Percentiles rank a stretch among this genome's conserved stretches.
Evolutionary conservation across 2,329 filamentous ascomycete species (phyloP).

Genomic region (Helicocarpus griseus): DNA sequence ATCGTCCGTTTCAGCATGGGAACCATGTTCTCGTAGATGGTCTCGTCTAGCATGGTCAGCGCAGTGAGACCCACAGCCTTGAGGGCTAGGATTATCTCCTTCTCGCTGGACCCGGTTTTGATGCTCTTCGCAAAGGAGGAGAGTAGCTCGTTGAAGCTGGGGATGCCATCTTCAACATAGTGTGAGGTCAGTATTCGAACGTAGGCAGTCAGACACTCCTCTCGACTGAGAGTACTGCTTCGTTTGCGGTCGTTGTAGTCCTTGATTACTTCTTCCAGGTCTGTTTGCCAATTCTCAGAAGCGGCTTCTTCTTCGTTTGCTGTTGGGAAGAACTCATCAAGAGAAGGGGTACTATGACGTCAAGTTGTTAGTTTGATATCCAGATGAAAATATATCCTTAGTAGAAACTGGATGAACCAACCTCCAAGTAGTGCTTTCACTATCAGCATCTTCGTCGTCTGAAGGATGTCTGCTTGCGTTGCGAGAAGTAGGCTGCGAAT

Average conservation of each 20-base stretch:
- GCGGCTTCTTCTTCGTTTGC: constrained; percentile 44
- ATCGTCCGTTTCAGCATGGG: constrained; percentile 52
- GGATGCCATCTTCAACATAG: constrained; percentile 55
- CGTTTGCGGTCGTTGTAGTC: constrained; percentile 70
- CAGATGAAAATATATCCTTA: no score
- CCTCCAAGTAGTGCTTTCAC: constrained; percentile 52
- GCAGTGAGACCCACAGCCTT: constrained; percentile 63
- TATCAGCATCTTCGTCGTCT: constrained; percentile 48
- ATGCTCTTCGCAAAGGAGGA: constrained; percentile 60
- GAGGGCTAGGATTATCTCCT: constrained; percentile 60
- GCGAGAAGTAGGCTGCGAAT: constrained; percentile 45
- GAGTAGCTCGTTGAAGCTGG: constrained; percentile 51
- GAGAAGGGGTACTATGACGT: constrained; percentile 52
- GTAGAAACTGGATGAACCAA: no score
- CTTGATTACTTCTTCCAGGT: constrained; percentile 56
- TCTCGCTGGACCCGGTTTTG: constrained; percentile 56
- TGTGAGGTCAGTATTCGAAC: constrained; percentile 58
- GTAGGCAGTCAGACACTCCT: constrained; percentile 53
- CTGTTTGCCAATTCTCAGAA: constrained; percentile 49
- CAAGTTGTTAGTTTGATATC: no score
- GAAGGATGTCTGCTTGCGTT: constrained; percentile 46
- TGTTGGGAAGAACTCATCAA: constrained; percentile 51
- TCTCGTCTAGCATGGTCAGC: constrained; percentile 56
- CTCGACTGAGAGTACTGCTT: constrained; percentile 61
- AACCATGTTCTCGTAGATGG: constrained; percentile 54